Percentiles rank a stretch among this genome's conserved stretches.
phyloP scores from a whole-genome alignment of 441 rosid species.

The Lepidium campestre region DNA sequence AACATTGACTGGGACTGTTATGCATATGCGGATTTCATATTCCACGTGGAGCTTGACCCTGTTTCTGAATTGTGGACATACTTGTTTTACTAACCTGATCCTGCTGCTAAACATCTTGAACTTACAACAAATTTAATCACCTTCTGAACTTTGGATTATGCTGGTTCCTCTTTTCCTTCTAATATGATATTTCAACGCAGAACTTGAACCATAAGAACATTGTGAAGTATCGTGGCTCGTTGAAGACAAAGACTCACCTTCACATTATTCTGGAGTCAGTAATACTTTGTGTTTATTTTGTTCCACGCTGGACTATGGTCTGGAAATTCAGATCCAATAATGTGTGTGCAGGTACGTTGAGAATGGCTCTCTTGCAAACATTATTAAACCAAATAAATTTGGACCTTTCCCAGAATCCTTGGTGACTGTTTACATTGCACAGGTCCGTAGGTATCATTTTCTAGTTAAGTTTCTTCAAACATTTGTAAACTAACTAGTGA shows the following conservation, averaged over 20 bases:
- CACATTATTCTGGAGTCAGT: slow-evolving; percentile 98
- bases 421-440: slow-evolving; percentile 97
- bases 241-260: slow-evolving; percentile 92
- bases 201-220: slow-evolving; percentile 97
- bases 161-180: neutral
- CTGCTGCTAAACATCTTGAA: neutral
- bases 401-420: slow-evolving; percentile 98
- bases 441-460: slow-evolving; percentile 50
- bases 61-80: neutral
- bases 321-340: slow-evolving; percentile 11
- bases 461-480: slow-evolving; percentile 11
- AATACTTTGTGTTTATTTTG: slow-evolving; percentile 9
- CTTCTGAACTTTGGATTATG: neutral
- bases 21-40: neutral
- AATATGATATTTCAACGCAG: slow-evolving; percentile 39
- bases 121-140: neutral
- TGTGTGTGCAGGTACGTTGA: slow-evolving; percentile 77
- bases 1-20: neutral
- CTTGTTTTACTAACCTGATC: neutral
- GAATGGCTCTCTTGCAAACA: slow-evolving; percentile 99
- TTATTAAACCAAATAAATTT: slow-evolving; percentile 96
- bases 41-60: neutral
- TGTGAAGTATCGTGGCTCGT: slow-evolving; percentile 94
- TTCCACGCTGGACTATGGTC: slow-evolving; percentile 8
- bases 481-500: slow-evolving; percentile 23